Percentiles rank a stretch among this genome's conserved stretches.
phyloP scores from a whole-genome alignment of 176 grass and related monocot species.

The Phragmites australis region DNA sequence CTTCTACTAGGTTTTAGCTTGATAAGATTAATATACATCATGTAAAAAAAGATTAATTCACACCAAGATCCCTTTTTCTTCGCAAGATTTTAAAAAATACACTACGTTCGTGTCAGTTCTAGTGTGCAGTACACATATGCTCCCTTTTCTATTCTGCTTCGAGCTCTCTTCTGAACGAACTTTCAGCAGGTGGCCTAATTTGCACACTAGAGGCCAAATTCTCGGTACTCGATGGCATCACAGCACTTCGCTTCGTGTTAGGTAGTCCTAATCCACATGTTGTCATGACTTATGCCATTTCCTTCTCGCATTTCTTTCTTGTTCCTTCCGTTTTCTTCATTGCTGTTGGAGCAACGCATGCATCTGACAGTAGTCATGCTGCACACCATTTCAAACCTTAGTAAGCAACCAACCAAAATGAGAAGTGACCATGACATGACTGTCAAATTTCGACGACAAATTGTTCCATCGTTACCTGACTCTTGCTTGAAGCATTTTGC shows the following conservation, averaged over 20 bases:
- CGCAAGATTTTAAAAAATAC: too few species aligned
- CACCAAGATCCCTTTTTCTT: too few species aligned
- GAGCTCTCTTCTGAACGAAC: neutral
- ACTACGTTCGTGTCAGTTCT: neutral
- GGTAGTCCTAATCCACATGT: neutral
- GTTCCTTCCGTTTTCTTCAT: neutral
- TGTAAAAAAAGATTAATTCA: too few species aligned
- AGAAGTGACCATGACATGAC: neutral
- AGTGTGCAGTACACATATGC: neutral
- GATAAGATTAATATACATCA: too few species aligned
- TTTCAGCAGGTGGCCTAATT: slow-evolving; percentile 12
- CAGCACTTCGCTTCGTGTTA: neutral
- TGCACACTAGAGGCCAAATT: neutral
- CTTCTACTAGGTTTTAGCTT: neutral
- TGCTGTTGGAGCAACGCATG: neutral
- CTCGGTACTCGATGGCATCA: neutral
- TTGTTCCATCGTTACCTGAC: neutral
- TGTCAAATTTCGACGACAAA: slow-evolving; percentile 8
- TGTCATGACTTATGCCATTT: neutral
- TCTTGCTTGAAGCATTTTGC: neutral
- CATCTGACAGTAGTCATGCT: neutral
- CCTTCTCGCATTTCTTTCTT: neutral
- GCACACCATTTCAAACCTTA: slow-evolving; percentile 9
- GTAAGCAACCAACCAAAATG: neutral
- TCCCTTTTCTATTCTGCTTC: neutral